Evolutionary conservation across 2,329 filamentous ascomycete species (phyloP).

Genomic region (Pezicula rhizophila): DNA sequence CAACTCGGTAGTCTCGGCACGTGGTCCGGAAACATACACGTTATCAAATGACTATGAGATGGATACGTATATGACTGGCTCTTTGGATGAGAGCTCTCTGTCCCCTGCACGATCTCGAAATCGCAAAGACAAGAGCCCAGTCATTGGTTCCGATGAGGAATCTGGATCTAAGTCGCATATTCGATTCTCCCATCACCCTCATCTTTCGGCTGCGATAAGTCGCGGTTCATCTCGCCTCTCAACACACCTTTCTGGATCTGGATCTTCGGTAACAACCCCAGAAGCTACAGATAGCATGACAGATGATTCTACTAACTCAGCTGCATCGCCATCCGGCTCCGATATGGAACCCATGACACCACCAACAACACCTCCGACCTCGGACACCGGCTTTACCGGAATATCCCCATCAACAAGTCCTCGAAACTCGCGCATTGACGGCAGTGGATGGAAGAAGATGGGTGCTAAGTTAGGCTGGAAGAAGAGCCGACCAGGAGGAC

Average conservation of each 20-base stretch:
- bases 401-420: constrained; percentile 22
- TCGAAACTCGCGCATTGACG: constrained; percentile 13
- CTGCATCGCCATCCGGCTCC: constrained; percentile 39
- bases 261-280: constrained; percentile 36
- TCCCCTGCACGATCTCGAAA: constrained; percentile 18
- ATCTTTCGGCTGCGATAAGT: constrained; percentile 20
- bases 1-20: constrained; percentile 40
- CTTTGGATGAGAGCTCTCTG: constrained; percentile 21
- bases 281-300: constrained; percentile 44
- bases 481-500: constrained; percentile 40
- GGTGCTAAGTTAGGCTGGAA: constrained; percentile 54
- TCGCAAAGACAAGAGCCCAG: constrained; percentile 20
- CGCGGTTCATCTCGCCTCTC: constrained; percentile 19
- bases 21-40: constrained; percentile 15
- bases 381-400: constrained; percentile 33
- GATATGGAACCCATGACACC: constrained; percentile 64
- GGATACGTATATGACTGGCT: constrained; percentile 21
- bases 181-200: constrained; percentile 22
- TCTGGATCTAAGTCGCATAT: constrained; percentile 14
- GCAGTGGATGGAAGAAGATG: constrained; percentile 59
- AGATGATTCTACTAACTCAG: constrained; percentile 60
- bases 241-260: constrained; percentile 17
- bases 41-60: constrained; percentile 24
- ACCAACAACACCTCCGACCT: constrained; percentile 63
- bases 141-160: constrained; percentile 12